phyloP scores from a whole-genome alignment of 179 eudicot genomes.

The Dionaea muscipula region DNA sequence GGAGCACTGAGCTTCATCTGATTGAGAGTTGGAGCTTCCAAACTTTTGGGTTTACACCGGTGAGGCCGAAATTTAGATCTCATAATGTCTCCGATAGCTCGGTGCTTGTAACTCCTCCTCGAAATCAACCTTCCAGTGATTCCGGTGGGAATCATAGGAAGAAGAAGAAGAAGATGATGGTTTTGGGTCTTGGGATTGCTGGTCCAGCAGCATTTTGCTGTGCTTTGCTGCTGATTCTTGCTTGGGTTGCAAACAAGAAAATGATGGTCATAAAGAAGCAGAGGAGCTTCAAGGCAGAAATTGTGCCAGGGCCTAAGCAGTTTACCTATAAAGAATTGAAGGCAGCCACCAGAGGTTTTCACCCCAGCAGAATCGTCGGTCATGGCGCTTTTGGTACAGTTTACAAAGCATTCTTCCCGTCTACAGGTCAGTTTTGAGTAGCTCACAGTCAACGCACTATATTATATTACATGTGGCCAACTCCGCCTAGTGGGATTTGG shows the following conservation, averaged over 20 bases:
- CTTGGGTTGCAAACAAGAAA: slow-evolving; percentile 35
- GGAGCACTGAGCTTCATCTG: slow-evolving; percentile 70
- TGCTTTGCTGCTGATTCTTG: slow-evolving; percentile 32
- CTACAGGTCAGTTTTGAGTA: slow-evolving; percentile 15
- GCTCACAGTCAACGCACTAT: too few species aligned
- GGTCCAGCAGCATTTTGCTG: slow-evolving; percentile 51
- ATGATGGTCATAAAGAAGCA: slow-evolving; percentile 33
- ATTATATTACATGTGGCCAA: too few species aligned
- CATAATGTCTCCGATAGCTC: slow-evolving; percentile 60
- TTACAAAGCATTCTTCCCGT: slow-evolving; percentile 50
- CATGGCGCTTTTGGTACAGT: slow-evolving; percentile 86
- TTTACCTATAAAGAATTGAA: slow-evolving; percentile 61
- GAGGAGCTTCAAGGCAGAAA: slow-evolving; percentile 47
- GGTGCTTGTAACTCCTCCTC: slow-evolving; percentile 28
- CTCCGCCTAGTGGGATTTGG: too few species aligned
- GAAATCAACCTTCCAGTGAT: slow-evolving; percentile 14
- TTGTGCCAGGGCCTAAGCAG: slow-evolving; percentile 52
- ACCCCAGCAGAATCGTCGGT: slow-evolving; percentile 52
- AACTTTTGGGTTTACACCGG: slow-evolving; percentile 39
- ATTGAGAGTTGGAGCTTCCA: slow-evolving; percentile 55
- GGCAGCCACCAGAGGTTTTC: slow-evolving; percentile 59
- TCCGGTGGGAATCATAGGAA: neutral
- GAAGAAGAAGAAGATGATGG: slow-evolving; percentile 30
- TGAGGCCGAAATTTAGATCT: slow-evolving; percentile 26
- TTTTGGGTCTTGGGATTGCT: slow-evolving; percentile 51